Conservation (phyloP, 352 stramenopile species). For the Globisporangium uncinulatum region DNA sequence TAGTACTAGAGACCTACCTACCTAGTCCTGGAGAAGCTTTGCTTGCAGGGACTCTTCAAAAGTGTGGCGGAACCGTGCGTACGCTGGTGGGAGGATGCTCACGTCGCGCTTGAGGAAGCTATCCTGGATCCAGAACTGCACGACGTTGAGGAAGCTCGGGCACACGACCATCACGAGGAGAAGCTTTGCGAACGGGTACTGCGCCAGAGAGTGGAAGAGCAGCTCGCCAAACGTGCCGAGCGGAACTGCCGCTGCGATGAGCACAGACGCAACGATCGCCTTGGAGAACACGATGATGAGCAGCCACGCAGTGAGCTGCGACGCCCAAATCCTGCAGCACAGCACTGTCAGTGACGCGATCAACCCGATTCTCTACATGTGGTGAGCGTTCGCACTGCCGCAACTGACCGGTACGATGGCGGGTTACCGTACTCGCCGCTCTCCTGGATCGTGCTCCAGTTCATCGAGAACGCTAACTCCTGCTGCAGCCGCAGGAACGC, state of each 20-base stretch:
- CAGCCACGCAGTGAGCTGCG: constrained; percentile 59
- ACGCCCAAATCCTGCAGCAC: constrained; percentile 36
- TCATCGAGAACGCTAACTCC: constrained; percentile 65
- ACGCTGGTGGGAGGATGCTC: constrained; percentile 48
- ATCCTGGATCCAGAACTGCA: constrained; percentile 86
- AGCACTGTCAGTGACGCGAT: background rate
- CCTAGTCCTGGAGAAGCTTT: constrained; percentile 42
- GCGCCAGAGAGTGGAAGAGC: constrained; percentile 52
- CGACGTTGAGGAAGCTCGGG: constrained; percentile 79
- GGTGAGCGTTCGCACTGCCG: background rate
- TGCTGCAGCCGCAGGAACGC: constrained; percentile 71
- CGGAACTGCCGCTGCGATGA: constrained; percentile 42
- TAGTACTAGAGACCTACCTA: too few species aligned
- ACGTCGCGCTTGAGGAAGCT: constrained; percentile 79
- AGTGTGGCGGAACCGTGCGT: constrained; percentile 53
- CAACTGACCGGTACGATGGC: constrained; percentile 43
- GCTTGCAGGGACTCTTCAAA: constrained; percentile 69
- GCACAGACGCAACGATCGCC: constrained; percentile 64
- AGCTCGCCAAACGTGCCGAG: constrained; percentile 56
- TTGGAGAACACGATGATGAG: constrained; percentile 80
- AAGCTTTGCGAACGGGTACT: constrained; percentile 66
- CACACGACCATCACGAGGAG: constrained; percentile 78
- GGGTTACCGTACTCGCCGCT: constrained; percentile 73
- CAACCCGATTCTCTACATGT: background rate
- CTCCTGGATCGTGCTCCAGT: constrained; percentile 69